These are phyloP conservation scores for Schwanniomyces occidentalis DNA, from an alignment of 805 yeast species.

Conservation along the genomic window DNA sequence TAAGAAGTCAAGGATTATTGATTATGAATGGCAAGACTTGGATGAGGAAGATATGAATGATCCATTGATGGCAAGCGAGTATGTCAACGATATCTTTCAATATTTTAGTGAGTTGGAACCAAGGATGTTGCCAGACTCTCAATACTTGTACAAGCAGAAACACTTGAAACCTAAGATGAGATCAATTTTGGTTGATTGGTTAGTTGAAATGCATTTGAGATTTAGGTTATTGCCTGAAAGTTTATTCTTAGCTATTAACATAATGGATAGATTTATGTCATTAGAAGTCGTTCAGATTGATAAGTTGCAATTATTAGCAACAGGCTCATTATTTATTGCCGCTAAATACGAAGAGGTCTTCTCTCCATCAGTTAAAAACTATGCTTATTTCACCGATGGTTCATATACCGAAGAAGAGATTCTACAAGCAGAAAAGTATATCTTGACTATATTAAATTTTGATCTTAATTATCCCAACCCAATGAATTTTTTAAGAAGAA, in stretches of 20 bases:
- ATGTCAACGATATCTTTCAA: slow-evolving; percentile 82
- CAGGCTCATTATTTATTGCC: slow-evolving; percentile 83
- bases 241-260: slow-evolving; percentile 74
- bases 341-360: slow-evolving; percentile 93
- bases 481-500: slow-evolving; percentile 82
- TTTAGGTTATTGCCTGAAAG: slow-evolving; percentile 87
- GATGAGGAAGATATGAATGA: slow-evolving; percentile 71
- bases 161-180: slow-evolving; percentile 80
- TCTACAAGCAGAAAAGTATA: slow-evolving; percentile 77
- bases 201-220: slow-evolving; percentile 82
- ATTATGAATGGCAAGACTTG: slow-evolving; percentile 67
- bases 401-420: slow-evolving; percentile 80
- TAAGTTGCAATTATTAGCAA: slow-evolving; percentile 80
- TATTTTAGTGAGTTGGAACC: slow-evolving; percentile 73
- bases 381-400: slow-evolving; percentile 86
- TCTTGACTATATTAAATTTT: slow-evolving; percentile 69
- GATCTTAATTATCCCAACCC: slow-evolving; percentile 86
- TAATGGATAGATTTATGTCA: slow-evolving; percentile 86
- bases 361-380: slow-evolving; percentile 81
- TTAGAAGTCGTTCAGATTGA: slow-evolving; percentile 72
- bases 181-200: slow-evolving; percentile 89
- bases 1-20: slow-evolving; percentile 41
- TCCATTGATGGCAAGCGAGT: slow-evolving; percentile 88
- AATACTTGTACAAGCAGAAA: slow-evolving; percentile 63
- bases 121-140: slow-evolving; percentile 71